Percentiles rank a stretch among this genome's conserved stretches.
These are phyloP conservation scores for Fraxinus pennsylvanica DNA, from an alignment of 257 asterid species.

Conservation along the genomic window DNA sequence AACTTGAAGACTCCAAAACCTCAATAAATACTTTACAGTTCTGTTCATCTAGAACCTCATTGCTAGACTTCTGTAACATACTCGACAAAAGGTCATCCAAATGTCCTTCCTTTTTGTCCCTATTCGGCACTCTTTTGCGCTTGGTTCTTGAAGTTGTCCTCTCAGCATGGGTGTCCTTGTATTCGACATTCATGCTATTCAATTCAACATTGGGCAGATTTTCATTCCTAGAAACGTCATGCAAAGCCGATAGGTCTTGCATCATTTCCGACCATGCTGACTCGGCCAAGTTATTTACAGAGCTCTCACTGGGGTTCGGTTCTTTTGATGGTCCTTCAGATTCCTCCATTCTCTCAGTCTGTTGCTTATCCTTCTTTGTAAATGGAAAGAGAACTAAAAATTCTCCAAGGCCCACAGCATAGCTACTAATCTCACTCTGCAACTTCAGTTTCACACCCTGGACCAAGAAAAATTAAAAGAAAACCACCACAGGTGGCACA, in stretches of 20 bases:
- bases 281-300: constrained; percentile 50
- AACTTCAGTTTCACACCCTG: constrained; percentile 78
- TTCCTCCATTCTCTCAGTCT: constrained; percentile 36
- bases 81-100: constrained; percentile 40
- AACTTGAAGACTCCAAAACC: constrained; percentile 53
- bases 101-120: constrained; percentile 36
- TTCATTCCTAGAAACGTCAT: constrained; percentile 27
- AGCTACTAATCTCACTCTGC: constrained; percentile 54
- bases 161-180: constrained; percentile 29
- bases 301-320: constrained; percentile 26
- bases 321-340: constrained; percentile 30
- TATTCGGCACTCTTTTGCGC: constrained; percentile 34
- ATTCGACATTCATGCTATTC: constrained; percentile 33
- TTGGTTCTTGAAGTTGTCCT: constrained; percentile 37
- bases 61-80: constrained; percentile 44
- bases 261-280: constrained; percentile 75
- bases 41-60: constrained; percentile 46
- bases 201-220: constrained; percentile 28
- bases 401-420: constrained; percentile 46
- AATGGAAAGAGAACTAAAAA: constrained; percentile 76
- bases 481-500: constrained; percentile 7
- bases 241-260: constrained; percentile 63
- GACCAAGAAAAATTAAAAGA: neutral
- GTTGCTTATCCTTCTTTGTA: constrained; percentile 53
- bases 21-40: constrained; percentile 42